phyloP scores from a whole-genome alignment of 176 grass and related monocot genomes.

The maize (Zea mays) region Zm-B73-REFERENCE-NAM-5.0 NC_050102.1:39949001-39949500 shows the following conservation, averaged over 20 bases:
- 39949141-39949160: constrained; percentile 82
- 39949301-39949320: constrained; percentile 60
- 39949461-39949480: constrained; percentile 61
- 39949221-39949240: constrained; percentile 46
- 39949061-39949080: constrained; percentile 64
- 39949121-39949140: constrained; percentile 89
- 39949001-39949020: too few species aligned
- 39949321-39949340: rapidly evolving
- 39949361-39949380: constrained; percentile 56
- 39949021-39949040: too few species aligned
- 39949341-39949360: constrained; percentile 23
- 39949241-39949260: constrained; percentile 55
- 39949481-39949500: constrained; percentile 65
- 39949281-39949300: constrained; percentile 74
- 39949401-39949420: constrained; percentile 60
- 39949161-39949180: constrained; percentile 61
- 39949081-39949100: constrained; percentile 72
- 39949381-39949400: constrained; percentile 59
- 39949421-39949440: constrained; percentile 45
- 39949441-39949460: constrained; percentile 65
- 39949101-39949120: constrained; percentile 76
- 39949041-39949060: constrained; percentile 7
- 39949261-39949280: constrained; percentile 86
- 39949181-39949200: constrained; percentile 69
- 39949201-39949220: constrained; percentile 45